Evolutionary conservation across 2,329 filamentous ascomycete species (phyloP).

Genomic region (Cercospora canescens): DNA sequence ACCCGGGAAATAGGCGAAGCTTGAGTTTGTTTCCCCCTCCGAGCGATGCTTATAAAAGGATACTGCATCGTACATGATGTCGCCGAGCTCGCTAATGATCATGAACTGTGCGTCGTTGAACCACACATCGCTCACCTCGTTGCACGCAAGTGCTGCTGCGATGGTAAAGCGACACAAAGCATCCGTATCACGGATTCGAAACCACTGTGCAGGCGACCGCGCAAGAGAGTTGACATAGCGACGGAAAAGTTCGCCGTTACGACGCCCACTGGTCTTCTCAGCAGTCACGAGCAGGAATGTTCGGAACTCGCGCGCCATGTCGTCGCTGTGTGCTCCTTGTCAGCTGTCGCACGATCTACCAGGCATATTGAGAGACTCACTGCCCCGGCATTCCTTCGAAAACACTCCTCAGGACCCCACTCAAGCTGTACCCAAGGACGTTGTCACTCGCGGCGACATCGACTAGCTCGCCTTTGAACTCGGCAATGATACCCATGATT

Average conservation of each 20-base stretch:
- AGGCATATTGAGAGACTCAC: background rate
- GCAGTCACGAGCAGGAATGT: constrained; percentile 22
- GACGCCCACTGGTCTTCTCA: constrained; percentile 24
- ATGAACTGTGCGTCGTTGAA: constrained; percentile 32
- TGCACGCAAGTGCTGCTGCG: constrained; percentile 36
- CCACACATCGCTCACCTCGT: constrained; percentile 27
- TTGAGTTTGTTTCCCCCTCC: constrained; percentile 39
- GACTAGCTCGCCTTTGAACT: constrained; percentile 23
- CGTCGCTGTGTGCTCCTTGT: background rate
- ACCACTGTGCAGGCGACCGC: constrained; percentile 30
- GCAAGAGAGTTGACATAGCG: constrained; percentile 34
- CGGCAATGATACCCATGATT: constrained; percentile 26
- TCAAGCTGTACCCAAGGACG: constrained; percentile 20
- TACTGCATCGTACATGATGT: constrained; percentile 36
- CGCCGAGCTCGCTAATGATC: constrained; percentile 26
- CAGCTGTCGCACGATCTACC: too few species aligned
- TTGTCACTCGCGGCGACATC: constrained; percentile 18
- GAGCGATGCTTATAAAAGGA: constrained; percentile 38
- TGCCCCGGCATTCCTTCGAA: constrained; percentile 26
- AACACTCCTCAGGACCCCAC: constrained; percentile 32
- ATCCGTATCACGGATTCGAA: constrained; percentile 39
- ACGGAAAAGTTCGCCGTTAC: constrained; percentile 28
- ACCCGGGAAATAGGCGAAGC: constrained; percentile 36
- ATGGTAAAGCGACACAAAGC: constrained; percentile 37
- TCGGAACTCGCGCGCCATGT: constrained; percentile 25